A percentile compares a stretch with the other conserved stretches of the same genome.
Evolutionary conservation across 495 filamentous ascomycete species (phyloP).

Genomic region (Aspergillus steynii): DNA sequence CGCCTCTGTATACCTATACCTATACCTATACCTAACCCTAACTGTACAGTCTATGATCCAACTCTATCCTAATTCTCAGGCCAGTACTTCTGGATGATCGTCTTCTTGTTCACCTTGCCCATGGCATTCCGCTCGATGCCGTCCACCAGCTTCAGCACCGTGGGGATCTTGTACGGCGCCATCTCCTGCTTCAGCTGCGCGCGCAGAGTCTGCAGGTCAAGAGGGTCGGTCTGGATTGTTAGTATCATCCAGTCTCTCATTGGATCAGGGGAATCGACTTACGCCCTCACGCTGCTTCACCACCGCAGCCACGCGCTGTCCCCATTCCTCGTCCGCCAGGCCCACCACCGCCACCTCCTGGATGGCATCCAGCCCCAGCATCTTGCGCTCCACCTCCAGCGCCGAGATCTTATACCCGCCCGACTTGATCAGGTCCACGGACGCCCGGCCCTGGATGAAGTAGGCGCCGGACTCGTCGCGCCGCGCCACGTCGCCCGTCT

Average conservation of each 20-base stretch:
- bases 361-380: constrained; percentile 37
- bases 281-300: constrained; percentile 43
- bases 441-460: constrained; percentile 47
- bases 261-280: constrained; percentile 17
- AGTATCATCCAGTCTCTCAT: constrained; percentile 3
- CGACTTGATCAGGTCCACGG: constrained; percentile 48
- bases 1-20: constrained; percentile 1
- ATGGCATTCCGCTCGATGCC: constrained; percentile 50
- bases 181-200: constrained; percentile 42
- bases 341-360: constrained; percentile 48
- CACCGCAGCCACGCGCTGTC: constrained; percentile 45
- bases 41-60: background rate
- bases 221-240: constrained; percentile 27
- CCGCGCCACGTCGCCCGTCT: constrained; percentile 47
- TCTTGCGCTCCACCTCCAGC: constrained; percentile 45
- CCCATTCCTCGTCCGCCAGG: constrained; percentile 45
- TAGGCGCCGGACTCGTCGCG: constrained; percentile 42
- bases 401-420: constrained; percentile 51
- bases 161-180: constrained; percentile 51
- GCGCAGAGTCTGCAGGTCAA: constrained; percentile 38
- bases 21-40: background rate
- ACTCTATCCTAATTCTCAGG: constrained; percentile 20
- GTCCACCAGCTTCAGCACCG: constrained; percentile 44
- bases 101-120: constrained; percentile 52
- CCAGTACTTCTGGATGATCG: constrained; percentile 46